Base-by-base conservation (phyloP, 2,329 filamentous ascomycete genomes). In the Coleophoma eucalyptorum region DNA sequence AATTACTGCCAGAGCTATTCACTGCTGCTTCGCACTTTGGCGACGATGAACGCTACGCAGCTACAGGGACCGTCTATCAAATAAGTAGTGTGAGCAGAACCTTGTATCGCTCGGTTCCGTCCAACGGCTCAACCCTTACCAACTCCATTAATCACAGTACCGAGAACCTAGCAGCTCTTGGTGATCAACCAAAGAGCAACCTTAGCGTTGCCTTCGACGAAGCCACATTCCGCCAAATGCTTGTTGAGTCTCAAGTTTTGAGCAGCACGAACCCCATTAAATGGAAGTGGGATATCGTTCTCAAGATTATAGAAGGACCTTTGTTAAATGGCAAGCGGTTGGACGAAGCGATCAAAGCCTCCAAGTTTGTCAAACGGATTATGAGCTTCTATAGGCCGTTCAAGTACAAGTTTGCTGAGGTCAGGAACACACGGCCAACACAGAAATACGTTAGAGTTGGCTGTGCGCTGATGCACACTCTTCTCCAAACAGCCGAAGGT, bases 61-160 rank as follows among this genome's bases (percentile, higher is more conserved):
- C 93, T 6, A 92, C 90, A 7, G 86, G 90, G 7, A 95, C 95
- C 16, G 90, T 99, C 12, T 99, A 97, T 63, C 94, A 97, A 66
- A 96, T 99, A 49, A 96, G 96, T 71, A 97, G 93, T 65, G 91
- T 99, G 58, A 99, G 93, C 67, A 84, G 90, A 55, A 97, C 92
- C 0, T 73, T 99, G 13, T 95, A 95, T 65, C 81, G 91, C 51
- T 95, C 90, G 44, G 81, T 83, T 5, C 78, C 80, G 2, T 74
- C 78, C 16, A 46, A 57, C 32, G 50, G 54, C 11, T 57, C 54
- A 26, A 51, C 58, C 26, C 57, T 62, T 19, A 55, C 55, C 15
- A 63, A 51, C 41, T 46, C 56, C 16, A 55, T 52, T 38, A 63
- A 62, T 5, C 61, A 57, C 10, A 75, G 71, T 56, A 64, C 75